Conservation (phyloP, 2,329 filamentous ascomycete species). For the Penicillium nordicum region DNA sequence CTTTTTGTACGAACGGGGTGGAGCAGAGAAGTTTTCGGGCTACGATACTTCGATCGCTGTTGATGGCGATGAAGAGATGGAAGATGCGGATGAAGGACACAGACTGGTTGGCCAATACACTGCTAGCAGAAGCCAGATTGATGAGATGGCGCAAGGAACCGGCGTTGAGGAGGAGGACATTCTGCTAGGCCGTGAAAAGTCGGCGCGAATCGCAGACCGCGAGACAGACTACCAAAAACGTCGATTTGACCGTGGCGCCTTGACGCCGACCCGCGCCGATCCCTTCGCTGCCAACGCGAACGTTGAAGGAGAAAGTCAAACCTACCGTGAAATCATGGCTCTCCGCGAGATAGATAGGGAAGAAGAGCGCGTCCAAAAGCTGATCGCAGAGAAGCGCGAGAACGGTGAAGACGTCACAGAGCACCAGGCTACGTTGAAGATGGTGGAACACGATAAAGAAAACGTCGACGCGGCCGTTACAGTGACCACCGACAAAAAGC, state of each 20-base stretch:
- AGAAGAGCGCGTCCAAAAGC: slow-evolving; percentile 77
- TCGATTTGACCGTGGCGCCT: slow-evolving; percentile 73
- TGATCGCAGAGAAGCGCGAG: slow-evolving; percentile 72
- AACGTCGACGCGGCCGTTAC: slow-evolving; percentile 66
- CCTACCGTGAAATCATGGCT: slow-evolving; percentile 88
- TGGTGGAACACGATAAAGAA: slow-evolving; percentile 65
- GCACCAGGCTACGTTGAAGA: slow-evolving; percentile 70
- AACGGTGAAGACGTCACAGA: slow-evolving; percentile 61
- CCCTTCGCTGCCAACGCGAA: slow-evolving; percentile 75
- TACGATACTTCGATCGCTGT: slow-evolving; percentile 88
- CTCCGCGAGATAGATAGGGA: slow-evolving; percentile 86
- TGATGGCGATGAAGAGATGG: slow-evolving; percentile 73
- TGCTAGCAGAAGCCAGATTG: slow-evolving; percentile 83
- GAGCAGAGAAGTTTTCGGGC: slow-evolving; percentile 76
- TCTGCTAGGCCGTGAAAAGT: slow-evolving; percentile 79
- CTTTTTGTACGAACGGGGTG: slow-evolving; percentile 77
- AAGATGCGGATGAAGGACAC: slow-evolving; percentile 69
- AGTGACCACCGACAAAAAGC: slow-evolving; percentile 65
- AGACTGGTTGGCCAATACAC: slow-evolving; percentile 94
- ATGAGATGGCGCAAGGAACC: slow-evolving; percentile 82
- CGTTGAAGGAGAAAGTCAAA: slow-evolving; percentile 67
- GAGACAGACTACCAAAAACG: slow-evolving; percentile 98
- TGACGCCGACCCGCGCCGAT: slow-evolving; percentile 83
- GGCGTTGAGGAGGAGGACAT: slow-evolving; percentile 92
- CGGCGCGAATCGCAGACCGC: slow-evolving; percentile 83